These are phyloP conservation scores for Lentinula novae-zelandiae DNA, from an alignment of 1,284 basidiomycete genomes.

Conservation along the genomic window DNA sequence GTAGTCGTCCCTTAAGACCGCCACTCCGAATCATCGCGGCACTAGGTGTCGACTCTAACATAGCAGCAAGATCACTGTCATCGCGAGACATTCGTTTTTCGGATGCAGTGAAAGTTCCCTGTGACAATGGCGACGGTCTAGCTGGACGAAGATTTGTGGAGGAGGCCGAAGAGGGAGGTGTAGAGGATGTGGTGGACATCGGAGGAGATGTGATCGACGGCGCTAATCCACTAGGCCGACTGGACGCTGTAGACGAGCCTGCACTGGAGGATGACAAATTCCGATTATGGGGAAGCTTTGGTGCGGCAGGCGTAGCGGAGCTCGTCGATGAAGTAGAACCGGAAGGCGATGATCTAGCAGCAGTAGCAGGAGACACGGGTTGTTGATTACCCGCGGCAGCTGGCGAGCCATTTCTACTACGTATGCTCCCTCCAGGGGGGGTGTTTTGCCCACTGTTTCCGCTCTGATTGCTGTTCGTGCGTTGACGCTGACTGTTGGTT, in stretches of 20 bases:
- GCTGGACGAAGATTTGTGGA: slow-evolving; percentile 44
- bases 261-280: slow-evolving; percentile 36
- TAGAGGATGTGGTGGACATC: slow-evolving; percentile 33
- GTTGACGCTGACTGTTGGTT: slow-evolving; percentile 50
- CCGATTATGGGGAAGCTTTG: slow-evolving; percentile 39
- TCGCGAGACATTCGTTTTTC: slow-evolving; percentile 78
- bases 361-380: slow-evolving; percentile 21
- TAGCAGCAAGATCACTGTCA: slow-evolving; percentile 65
- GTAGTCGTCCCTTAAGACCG: slow-evolving; percentile 74
- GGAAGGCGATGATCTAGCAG: slow-evolving; percentile 6
- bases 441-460: slow-evolving; percentile 34
- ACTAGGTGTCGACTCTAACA: slow-evolving; percentile 47
- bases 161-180: slow-evolving; percentile 31
- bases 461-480: slow-evolving; percentile 63
- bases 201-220: slow-evolving; percentile 34
- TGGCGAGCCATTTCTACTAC: slow-evolving; percentile 28
- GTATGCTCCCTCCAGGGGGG: slow-evolving; percentile 31
- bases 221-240: slow-evolving; percentile 43
- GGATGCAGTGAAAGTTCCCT: slow-evolving; percentile 57
- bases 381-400: slow-evolving; percentile 15
- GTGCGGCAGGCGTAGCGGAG: slow-evolving; percentile 13
- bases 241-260: slow-evolving; percentile 33
- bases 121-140: slow-evolving; percentile 76
- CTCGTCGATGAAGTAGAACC: slow-evolving; percentile 4
- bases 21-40: slow-evolving; percentile 47